Conservation (phyloP, 2,329 filamentous ascomycete genomes). For the Fusarium sp. region DNA sequence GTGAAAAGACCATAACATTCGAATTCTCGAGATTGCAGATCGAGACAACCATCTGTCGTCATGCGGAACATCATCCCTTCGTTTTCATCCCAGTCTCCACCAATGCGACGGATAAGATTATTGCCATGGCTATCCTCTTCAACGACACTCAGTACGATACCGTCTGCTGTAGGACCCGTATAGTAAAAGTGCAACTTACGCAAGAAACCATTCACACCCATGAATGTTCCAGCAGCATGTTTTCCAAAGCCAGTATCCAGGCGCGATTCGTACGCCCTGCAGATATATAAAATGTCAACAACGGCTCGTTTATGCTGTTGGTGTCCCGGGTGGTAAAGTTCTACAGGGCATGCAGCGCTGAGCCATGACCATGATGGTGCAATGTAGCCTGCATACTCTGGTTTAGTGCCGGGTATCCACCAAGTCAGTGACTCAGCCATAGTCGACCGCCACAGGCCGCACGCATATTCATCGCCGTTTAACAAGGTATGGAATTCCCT, state of each 20-base stretch:
- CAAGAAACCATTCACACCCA: background rate
- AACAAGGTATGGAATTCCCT: background rate
- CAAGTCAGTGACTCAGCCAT: background rate
- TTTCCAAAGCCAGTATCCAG: background rate
- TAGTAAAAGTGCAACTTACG: background rate
- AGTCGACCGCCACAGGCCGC: background rate
- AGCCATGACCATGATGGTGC: background rate
- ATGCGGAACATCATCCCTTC: background rate
- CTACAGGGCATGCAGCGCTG: background rate
- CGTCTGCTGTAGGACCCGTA: background rate
- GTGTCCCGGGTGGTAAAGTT: background rate
- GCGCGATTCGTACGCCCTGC: background rate
- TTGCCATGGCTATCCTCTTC: background rate
- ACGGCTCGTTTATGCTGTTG: background rate
- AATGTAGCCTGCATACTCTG: background rate
- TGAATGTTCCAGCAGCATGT: background rate
- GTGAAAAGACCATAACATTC: background rate
- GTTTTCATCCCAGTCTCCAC: background rate
- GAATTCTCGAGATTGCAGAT: background rate
- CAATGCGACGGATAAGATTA: background rate
- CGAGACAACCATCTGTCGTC: background rate
- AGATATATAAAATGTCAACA: background rate
- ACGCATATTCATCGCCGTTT: background rate
- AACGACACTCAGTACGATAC: background rate
- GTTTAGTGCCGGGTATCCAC: background rate